Conservation (phyloP, 208 protist genomes). For the Porcisia hertigi region DNA sequence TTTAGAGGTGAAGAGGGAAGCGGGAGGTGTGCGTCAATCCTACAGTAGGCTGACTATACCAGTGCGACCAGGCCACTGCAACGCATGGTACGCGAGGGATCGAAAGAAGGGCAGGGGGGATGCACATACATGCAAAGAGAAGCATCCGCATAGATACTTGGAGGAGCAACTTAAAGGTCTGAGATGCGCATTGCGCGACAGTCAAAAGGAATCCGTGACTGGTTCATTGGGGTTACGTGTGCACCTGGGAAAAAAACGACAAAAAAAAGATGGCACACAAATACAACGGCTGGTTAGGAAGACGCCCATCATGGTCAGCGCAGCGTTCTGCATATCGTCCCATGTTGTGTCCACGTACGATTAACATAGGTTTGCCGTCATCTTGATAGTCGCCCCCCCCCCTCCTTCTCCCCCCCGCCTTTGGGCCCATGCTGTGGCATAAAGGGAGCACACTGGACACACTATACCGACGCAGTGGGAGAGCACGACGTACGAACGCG, state of each 20-base stretch:
- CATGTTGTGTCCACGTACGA: not conserved
- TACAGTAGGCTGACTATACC: not conserved
- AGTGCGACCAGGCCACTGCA: not conserved
- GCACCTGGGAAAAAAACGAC: not conserved
- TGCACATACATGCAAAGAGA: not conserved
- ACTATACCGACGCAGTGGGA: not conserved
- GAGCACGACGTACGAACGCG: not conserved
- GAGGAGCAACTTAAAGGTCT: not conserved
- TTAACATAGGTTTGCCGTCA: not conserved
- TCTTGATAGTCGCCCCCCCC: not conserved
- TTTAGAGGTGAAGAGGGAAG: not conserved
- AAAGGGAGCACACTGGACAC: not conserved
- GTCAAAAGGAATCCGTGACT: not conserved
- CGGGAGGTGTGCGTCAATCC: not conserved
- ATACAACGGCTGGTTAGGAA: not conserved
- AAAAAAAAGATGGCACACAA: constrained; percentile 4
- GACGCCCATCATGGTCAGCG: not conserved
- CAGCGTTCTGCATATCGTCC: not conserved
- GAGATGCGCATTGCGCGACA: not conserved
- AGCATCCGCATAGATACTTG: not conserved
- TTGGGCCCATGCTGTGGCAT: not conserved
- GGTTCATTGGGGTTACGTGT: not conserved
- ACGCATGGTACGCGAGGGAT: not conserved
- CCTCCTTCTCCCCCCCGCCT: not conserved
- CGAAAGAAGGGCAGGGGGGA: not conserved